phyloP scores from a whole-genome alignment of 148 eudicot genomes.

The Beta vulgaris region DNA sequence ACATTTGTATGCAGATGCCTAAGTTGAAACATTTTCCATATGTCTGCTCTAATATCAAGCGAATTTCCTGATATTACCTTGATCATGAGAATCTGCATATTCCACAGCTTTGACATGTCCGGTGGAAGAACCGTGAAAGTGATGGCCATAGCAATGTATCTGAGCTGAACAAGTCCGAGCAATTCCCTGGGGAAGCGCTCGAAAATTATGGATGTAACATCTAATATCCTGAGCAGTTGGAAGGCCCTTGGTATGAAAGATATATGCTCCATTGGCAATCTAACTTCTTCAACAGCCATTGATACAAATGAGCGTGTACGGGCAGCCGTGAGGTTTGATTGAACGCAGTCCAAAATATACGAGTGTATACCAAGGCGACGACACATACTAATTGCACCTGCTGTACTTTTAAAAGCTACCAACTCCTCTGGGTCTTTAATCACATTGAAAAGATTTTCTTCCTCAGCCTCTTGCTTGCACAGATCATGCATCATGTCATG shows the following conservation, averaged over 20 bases:
- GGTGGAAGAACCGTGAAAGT: slow-evolving; percentile 17
- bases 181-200: slow-evolving; percentile 20
- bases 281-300: slow-evolving; percentile 8
- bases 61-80: neutral
- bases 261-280: neutral
- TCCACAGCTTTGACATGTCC: slow-evolving; percentile 18
- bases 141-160: slow-evolving; percentile 20
- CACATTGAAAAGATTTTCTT: slow-evolving; percentile 37
- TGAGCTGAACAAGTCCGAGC: slow-evolving; percentile 12
- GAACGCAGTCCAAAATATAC: slow-evolving; percentile 13
- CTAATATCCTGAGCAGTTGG: slow-evolving; percentile 22
- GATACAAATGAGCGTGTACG: slow-evolving; percentile 21
- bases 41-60: slow-evolving; percentile 16
- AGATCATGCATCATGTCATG: slow-evolving; percentile 48
- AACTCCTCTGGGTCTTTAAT: neutral
- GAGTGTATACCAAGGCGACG: slow-evolving; percentile 4
- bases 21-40: slow-evolving; percentile 23
- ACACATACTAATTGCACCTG: slow-evolving; percentile 10
- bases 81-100: slow-evolving; percentile 17
- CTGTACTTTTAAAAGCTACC: neutral
- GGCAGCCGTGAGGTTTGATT: slow-evolving; percentile 17
- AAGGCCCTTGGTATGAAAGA: slow-evolving; percentile 15
- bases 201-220: slow-evolving; percentile 14
- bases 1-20: slow-evolving; percentile 17
- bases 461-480: slow-evolving; percentile 34